Conservation (phyloP, 2,329 filamentous ascomycete species). For the Arthrobotrys conoides region DNA sequence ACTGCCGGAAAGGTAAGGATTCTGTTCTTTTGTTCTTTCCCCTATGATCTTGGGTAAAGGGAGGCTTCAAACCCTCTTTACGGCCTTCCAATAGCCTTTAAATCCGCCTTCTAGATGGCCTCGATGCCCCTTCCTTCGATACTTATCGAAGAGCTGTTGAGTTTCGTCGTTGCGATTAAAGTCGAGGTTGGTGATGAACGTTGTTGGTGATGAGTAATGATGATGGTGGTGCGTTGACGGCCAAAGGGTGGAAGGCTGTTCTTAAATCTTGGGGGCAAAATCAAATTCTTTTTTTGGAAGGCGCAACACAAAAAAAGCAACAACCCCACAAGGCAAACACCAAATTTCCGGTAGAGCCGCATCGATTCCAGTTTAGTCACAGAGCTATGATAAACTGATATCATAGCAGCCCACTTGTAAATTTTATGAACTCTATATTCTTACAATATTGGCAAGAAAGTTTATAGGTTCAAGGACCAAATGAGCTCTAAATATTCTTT, state of each 20-base stretch:
- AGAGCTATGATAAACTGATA: too few species aligned
- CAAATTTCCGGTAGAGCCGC: slow-evolving; percentile 11
- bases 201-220: slow-evolving; percentile 27
- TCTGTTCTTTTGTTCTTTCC: slow-evolving; percentile 15
- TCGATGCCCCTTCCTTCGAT: slow-evolving; percentile 9
- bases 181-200: not conserved
- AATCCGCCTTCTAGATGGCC: slow-evolving; percentile 19
- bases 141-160: not conserved
- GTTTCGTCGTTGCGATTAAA: slow-evolving; percentile 7
- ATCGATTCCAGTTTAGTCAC: not conserved
- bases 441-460: too few species aligned
- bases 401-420: not conserved
- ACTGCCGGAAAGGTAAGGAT: slow-evolving; percentile 60
- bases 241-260: not conserved
- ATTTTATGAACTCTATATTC: too few species aligned
- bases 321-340: slow-evolving; percentile 9
- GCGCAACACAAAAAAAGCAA: slow-evolving; percentile 45
- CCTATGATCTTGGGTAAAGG: slow-evolving; percentile 17
- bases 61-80: slow-evolving; percentile 51
- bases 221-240: not conserved
- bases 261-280: slow-evolving; percentile 40
- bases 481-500: too few species aligned
- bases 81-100: slow-evolving; percentile 3
- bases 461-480: too few species aligned
- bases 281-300: slow-evolving; percentile 55